Conservation (phyloP, 768 basidiomycete species). For the Hypholoma fasciculare region DNA sequence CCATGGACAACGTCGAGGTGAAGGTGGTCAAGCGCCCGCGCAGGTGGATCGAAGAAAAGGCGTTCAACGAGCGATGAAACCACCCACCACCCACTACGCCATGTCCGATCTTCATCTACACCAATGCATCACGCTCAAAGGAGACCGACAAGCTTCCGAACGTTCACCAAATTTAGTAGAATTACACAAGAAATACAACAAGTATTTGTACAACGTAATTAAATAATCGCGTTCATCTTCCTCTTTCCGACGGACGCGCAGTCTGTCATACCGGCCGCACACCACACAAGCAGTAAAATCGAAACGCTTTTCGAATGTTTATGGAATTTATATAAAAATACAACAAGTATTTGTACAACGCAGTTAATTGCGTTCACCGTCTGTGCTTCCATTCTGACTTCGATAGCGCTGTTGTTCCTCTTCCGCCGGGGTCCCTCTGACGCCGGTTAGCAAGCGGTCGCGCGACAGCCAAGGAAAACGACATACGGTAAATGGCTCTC, state of each 20-base stretch:
- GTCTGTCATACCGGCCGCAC: neutral
- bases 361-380: slow-evolving; percentile 21
- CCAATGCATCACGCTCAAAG: neutral
- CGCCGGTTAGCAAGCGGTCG: neutral
- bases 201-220: slow-evolving; percentile 25
- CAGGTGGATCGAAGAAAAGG: slow-evolving; percentile 82
- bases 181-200: slow-evolving; percentile 24
- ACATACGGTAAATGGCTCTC: slow-evolving; percentile 66
- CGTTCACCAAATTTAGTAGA: slow-evolving; percentile 22
- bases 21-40: slow-evolving; percentile 61
- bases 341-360: slow-evolving; percentile 25
- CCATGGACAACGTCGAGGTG: slow-evolving; percentile 35
- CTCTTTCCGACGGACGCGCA: neutral
- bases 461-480: neutral
- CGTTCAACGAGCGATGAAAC: slow-evolving; percentile 28
- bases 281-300: neutral
- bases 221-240: slow-evolving; percentile 20
- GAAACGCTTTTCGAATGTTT: slow-evolving; percentile 22
- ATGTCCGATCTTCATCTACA: neutral
- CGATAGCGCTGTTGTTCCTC: slow-evolving; percentile 61
- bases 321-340: slow-evolving; percentile 23
- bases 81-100: no score
- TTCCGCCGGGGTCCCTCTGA: slow-evolving; percentile 57
- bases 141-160: slow-evolving; percentile 14
- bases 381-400: slow-evolving; percentile 33